Evolutionary conservation across 2,329 filamentous ascomycete genomes (phyloP).

Genomic region (Ambrosiella cleistominuta): DNA sequence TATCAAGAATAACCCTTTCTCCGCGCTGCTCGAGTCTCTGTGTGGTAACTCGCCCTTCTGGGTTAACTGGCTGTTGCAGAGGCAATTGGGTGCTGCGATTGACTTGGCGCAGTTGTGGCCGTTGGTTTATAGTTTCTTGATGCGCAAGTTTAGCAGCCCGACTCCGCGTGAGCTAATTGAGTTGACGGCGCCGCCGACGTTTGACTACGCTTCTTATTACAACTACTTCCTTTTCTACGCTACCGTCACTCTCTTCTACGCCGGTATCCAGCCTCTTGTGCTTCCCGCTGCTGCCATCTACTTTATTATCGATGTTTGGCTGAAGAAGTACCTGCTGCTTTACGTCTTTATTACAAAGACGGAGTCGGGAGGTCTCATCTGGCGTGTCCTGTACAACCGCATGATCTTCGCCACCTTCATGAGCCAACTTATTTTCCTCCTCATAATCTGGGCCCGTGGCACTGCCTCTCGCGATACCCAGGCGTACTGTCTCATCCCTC

Average conservation of each 20-base stretch:
- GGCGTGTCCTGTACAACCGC: slow-evolving; percentile 86
- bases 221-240: slow-evolving; percentile 95
- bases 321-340: slow-evolving; percentile 89
- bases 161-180: slow-evolving; percentile 86
- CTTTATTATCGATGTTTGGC: slow-evolving; percentile 67
- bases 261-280: slow-evolving; percentile 70
- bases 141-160: slow-evolving; percentile 67
- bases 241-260: slow-evolving; percentile 74
- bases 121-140: slow-evolving; percentile 67
- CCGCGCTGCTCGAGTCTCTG: slow-evolving; percentile 51
- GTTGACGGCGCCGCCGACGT: slow-evolving; percentile 75
- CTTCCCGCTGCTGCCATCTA: slow-evolving; percentile 77
- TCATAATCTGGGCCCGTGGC: slow-evolving; percentile 56
- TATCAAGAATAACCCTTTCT: slow-evolving; percentile 41
- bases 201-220: slow-evolving; percentile 94
- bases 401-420: slow-evolving; percentile 67
- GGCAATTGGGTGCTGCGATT: slow-evolving; percentile 82
- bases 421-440: slow-evolving; percentile 59
- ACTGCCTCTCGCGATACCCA: slow-evolving; percentile 34
- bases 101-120: slow-evolving; percentile 83
- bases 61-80: slow-evolving; percentile 84
- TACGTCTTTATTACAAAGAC: slow-evolving; percentile 96
- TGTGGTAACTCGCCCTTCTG: slow-evolving; percentile 79
- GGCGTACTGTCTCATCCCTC: slow-evolving; percentile 52
- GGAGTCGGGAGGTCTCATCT: slow-evolving; percentile 84